Evolutionary conservation across 257 asterid species (phyloP).

Genomic region (Nicotiana sylvestris): DNA sequence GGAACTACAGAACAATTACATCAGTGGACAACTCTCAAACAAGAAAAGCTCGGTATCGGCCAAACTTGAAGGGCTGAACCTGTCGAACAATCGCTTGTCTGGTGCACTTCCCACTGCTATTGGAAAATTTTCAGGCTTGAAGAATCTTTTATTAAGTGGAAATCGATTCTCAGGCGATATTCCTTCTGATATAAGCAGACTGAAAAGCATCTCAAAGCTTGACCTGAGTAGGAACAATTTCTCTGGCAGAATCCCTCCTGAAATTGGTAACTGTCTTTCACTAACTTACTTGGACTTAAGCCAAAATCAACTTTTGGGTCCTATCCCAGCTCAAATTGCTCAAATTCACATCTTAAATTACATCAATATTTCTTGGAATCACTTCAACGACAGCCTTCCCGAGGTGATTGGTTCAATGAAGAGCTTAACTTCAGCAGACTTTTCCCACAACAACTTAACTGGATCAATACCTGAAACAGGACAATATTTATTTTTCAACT

Average conservation of each 20-base stretch:
- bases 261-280: conserved; percentile 30
- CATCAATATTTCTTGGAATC: conserved; percentile 43
- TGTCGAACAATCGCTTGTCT: conserved; percentile 30
- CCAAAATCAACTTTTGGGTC: conserved; percentile 38
- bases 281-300: conserved; percentile 37
- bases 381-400: conserved; percentile 35
- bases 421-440: conserved; percentile 50
- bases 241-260: conserved; percentile 30
- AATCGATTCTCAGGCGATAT: conserved; percentile 31
- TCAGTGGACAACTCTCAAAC: conserved; percentile 24
- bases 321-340: conserved; percentile 37
- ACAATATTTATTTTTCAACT: conserved; percentile 33
- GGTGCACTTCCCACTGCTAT: conserved; percentile 32
- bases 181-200: conserved; percentile 33
- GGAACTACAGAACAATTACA: conserved; percentile 37
- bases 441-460: conserved; percentile 41
- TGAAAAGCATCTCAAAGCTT: conserved; percentile 28
- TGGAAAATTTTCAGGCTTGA: conserved; percentile 32
- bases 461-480: conserved; percentile 50
- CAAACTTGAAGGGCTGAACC: conserved; percentile 30
- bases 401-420: conserved; percentile 35
- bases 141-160: conserved; percentile 30
- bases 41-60: conserved; percentile 12
- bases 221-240: conserved; percentile 37
- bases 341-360: conserved; percentile 37